Percentiles rank a stretch among this genome's conserved stretches.
Conservation (phyloP, 177 flowering plant genomes). For the Tripterygium wilfordii region DNA sequence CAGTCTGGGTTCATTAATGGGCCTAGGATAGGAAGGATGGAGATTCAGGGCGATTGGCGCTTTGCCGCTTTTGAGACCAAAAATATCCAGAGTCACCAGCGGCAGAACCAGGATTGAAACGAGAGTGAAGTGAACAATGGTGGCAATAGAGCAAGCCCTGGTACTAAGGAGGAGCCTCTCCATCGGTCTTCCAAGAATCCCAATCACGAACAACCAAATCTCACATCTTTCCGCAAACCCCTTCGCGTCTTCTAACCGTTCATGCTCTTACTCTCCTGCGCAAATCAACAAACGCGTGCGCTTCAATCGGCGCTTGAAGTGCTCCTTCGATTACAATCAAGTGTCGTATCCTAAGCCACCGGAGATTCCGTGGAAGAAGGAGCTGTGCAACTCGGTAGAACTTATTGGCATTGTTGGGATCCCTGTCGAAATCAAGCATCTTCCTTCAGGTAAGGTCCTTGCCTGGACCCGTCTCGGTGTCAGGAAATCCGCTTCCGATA, state of each 20-base stretch:
- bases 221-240: conserved; percentile 4
- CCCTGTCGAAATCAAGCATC: conserved; percentile 63
- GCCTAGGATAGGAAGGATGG: no score
- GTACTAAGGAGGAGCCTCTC: not conserved
- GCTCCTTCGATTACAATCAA: conserved; percentile 17
- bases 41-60: no score
- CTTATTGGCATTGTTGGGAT: conserved; percentile 71
- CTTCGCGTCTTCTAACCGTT: not conserved
- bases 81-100: no score
- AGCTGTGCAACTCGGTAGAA: conserved; percentile 59
- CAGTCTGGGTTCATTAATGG: no score
- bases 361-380: conserved; percentile 84
- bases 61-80: no score
- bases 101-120: no score
- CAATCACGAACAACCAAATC: not conserved
- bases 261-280: no score
- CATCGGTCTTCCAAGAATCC: not conserved
- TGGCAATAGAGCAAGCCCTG: conserved; percentile 18
- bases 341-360: conserved; percentile 51
- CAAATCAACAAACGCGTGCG: not conserved
- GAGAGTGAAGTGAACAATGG: not conserved
- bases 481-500: conserved; percentile 62
- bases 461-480: conserved; percentile 85
- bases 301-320: conserved; percentile 6
- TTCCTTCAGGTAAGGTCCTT: conserved; percentile 64